Conservation (phyloP, 192 early-diverging fungal species). For the Mortierella alpina region DNA sequence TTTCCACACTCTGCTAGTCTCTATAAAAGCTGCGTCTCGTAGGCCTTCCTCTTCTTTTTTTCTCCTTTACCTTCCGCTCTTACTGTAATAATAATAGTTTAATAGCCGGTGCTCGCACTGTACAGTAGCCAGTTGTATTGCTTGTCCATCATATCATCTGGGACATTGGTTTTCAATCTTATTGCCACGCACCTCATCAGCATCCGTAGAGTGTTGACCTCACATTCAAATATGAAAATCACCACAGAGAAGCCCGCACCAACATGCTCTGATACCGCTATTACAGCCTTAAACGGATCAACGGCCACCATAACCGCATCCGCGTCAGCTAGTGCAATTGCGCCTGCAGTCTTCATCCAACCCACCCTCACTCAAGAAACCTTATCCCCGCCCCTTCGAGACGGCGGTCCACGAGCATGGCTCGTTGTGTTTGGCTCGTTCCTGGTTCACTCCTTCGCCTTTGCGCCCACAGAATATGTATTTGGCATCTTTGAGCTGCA, state of each 20-base stretch:
- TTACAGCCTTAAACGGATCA: neutral
- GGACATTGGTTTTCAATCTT: no score
- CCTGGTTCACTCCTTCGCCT: constrained; percentile 50
- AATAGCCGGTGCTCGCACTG: no score
- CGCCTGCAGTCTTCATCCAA: neutral
- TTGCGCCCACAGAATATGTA: constrained; percentile 51
- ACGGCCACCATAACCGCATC: neutral
- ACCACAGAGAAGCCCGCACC: constrained; percentile 1
- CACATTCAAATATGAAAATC: neutral
- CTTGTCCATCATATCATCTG: no score
- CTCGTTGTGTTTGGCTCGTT: constrained; percentile 56
- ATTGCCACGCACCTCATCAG: neutral
- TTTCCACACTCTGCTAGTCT: constrained; percentile 12
- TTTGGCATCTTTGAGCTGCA: constrained; percentile 58
- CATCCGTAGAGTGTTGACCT: neutral
- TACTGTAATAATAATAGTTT: neutral
- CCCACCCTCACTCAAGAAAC: neutral
- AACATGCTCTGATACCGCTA: neutral
- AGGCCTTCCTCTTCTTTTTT: neutral
- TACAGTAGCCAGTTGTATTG: no score
- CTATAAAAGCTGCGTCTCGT: neutral
- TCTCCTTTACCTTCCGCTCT: neutral
- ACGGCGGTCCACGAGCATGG: constrained; percentile 59
- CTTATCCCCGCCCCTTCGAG: constrained; percentile 13
- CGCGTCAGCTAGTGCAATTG: neutral